phyloP scores from a whole-genome alignment of 345 rosid genomes.

The Syzygium oleosum region DNA sequence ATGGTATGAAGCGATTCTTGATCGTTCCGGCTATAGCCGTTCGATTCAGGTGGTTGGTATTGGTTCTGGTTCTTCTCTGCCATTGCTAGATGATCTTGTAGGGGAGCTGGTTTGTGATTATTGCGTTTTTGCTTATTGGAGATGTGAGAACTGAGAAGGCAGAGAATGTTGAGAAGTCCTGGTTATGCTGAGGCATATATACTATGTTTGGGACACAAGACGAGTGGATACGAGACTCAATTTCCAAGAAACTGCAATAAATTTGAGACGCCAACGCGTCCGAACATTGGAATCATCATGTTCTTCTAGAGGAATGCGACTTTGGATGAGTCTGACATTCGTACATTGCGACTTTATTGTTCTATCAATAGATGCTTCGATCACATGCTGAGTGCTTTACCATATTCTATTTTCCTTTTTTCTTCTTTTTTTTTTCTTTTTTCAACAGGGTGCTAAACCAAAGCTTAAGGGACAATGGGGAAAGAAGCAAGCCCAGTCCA shows the following conservation, averaged over 20 bases:
- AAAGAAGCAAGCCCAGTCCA: neutral
- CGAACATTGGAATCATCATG: neutral
- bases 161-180: neutral
- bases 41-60: neutral
- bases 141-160: neutral
- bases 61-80: neutral
- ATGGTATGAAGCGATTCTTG: neutral
- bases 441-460: neutral
- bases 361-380: neutral
- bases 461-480: neutral
- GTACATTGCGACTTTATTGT: neutral
- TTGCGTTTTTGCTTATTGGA: neutral
- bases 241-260: neutral
- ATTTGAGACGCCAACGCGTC: neutral
- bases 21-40: neutral
- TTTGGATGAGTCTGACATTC: neutral
- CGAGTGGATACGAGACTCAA: neutral
- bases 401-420: neutral
- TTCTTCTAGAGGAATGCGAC: neutral
- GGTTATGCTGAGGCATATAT: neutral
- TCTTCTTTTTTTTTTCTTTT: neutral
- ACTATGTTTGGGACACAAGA: neutral
- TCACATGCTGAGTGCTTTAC: neutral
- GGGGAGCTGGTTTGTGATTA: neutral
- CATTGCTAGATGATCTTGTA: neutral